Evolutionary conservation across 441 rosid genomes (phyloP), one percentile per base, ranked within the genome.

Genomic region (Aquilaria agallochum): DNA sequence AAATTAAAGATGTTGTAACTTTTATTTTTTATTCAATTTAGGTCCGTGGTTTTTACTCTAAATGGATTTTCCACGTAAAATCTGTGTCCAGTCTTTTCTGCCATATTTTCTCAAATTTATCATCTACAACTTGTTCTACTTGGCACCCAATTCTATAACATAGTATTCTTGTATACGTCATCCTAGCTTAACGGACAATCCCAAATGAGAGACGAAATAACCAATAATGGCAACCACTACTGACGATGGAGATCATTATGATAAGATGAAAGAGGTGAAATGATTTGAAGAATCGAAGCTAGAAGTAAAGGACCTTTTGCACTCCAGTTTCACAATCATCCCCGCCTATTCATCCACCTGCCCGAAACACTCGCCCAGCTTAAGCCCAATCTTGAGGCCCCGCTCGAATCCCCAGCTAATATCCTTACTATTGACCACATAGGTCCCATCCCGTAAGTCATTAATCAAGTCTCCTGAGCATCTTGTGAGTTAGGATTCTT

Each of bases 221-320:
- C 5, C 5, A 47, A 59, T 42, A 62, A 62, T n/a, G 70, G 34
- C 69, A 13, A 13, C 55, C n/a, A 50, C 31, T 20, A 53, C 40
- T 52, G 51, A 53, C 15, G 5, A 45, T 9, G 53, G 50, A 31
- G 61, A 8, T 0, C 40, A 50, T 3, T 70, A 72, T 62, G 66
- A 81, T 46, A 75, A 60, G 34, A 42, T 64, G 2, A 52, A 63
- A 53, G 77, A 70, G 34, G 62, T 70, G 11, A 55, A 74, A 50
- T 60, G 40, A 31, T 81, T 81, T 74, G 83, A 84, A 32, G 83
- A 68, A 2, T 61, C 81, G 13, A 84, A 84, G 66, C 34, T 58
- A 13, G 84, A 83, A 5, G 80, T 84, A 7, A 84, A 81, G 56
- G 89, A 85, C 9, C 69, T 84, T 3, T 46, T 81, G 3, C 86